A percentile compares a stretch with the other conserved stretches of the same genome.
phyloP scores from a whole-genome alignment of 202 grass and related monocot genomes.

The Schoenoplectus tabernaemontani region DNA sequence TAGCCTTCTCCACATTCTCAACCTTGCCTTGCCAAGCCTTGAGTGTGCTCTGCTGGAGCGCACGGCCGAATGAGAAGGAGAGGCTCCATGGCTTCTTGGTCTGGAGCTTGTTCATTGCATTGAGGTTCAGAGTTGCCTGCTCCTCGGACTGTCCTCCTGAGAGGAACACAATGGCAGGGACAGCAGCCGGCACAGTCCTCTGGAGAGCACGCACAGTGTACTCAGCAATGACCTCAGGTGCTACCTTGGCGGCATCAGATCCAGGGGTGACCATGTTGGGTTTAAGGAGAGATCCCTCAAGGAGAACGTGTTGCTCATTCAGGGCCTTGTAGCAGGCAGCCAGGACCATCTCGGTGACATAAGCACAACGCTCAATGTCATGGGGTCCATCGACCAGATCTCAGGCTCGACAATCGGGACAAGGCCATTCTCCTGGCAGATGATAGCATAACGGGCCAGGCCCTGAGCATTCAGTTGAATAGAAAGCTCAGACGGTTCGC shows the following conservation, averaged over 20 bases:
- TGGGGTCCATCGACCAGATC: too few relatives aligned
- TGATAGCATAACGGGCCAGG: too few relatives aligned
- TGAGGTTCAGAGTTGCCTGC: slow-evolving; percentile 34
- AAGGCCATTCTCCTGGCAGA: too few relatives aligned
- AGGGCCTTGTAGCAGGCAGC: slow-evolving; percentile 32
- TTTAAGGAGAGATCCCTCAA: slow-evolving; percentile 35
- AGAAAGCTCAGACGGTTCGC: too few relatives aligned
- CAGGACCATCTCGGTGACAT: slow-evolving; percentile 15
- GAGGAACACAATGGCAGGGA: slow-evolving; percentile 43
- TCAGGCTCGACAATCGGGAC: too few relatives aligned
- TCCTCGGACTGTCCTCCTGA: slow-evolving; percentile 45
- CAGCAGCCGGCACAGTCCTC: slow-evolving; percentile 39
- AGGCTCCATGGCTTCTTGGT: slow-evolving; percentile 36
- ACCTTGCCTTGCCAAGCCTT: slow-evolving; percentile 27
- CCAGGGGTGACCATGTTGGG: slow-evolving; percentile 43
- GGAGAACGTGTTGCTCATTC: slow-evolving; percentile 33
- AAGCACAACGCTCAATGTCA: slow-evolving; percentile 16
- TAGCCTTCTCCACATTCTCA: slow-evolving; percentile 28
- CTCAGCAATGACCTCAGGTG: slow-evolving; percentile 36
- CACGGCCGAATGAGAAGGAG: slow-evolving; percentile 39
- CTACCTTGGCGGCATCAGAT: slow-evolving; percentile 32
- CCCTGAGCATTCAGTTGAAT: too few relatives aligned
- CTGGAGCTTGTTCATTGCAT: slow-evolving; percentile 39
- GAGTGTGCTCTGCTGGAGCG: slow-evolving; percentile 35
- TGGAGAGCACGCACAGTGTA: slow-evolving; percentile 33